Percentiles rank a stretch among this genome's conserved stretches.
Conservation (phyloP, 768 basidiomycete genomes). For the Lanmaoa pseudosensibilis region DNA sequence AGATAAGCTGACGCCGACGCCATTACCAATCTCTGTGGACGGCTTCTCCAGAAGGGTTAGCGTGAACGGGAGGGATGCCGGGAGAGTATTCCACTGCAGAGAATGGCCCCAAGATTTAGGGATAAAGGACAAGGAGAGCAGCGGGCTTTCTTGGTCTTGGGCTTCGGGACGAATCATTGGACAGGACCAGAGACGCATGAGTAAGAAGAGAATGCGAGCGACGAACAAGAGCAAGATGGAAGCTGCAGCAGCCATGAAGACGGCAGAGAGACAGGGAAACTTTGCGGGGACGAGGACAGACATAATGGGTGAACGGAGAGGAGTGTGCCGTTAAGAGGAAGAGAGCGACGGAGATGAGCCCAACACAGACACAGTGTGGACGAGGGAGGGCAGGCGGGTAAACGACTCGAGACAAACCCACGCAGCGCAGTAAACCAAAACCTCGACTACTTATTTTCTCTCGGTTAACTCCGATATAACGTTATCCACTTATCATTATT, state of each 20-base stretch:
- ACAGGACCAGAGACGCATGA: constrained; percentile 31
- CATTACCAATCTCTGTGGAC: constrained; percentile 7
- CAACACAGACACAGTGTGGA: constrained; percentile 14
- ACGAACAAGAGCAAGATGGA: constrained; percentile 31
- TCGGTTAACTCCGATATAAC: constrained; percentile 24
- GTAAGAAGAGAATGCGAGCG: constrained; percentile 29
- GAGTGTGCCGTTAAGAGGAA: constrained; percentile 19
- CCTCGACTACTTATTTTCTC: constrained; percentile 24
- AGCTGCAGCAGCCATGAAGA: constrained; percentile 33
- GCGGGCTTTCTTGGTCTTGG: constrained; percentile 16
- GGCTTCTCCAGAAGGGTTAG: constrained; percentile 23
- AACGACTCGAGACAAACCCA: constrained; percentile 16
- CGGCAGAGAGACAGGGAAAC: constrained; percentile 29
- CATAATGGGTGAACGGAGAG: constrained; percentile 17
- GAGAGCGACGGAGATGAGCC: constrained; percentile 27
- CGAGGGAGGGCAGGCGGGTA: constrained; percentile 7
- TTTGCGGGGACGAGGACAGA: constrained; percentile 34
- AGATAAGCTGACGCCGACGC: constrained; percentile 3
- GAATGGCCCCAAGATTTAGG: constrained; percentile 18
- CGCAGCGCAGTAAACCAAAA: constrained; percentile 15
- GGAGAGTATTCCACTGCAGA: constrained; percentile 30
- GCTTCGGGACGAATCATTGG: constrained; percentile 13
- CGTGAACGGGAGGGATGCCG: constrained; percentile 29
- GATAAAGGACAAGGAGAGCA: not conserved
- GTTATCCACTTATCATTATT: constrained; percentile 13